Evolutionary conservation across 164 flowering plant species (phyloP).

Genomic region (Cinnamomum micranthum): DNA sequence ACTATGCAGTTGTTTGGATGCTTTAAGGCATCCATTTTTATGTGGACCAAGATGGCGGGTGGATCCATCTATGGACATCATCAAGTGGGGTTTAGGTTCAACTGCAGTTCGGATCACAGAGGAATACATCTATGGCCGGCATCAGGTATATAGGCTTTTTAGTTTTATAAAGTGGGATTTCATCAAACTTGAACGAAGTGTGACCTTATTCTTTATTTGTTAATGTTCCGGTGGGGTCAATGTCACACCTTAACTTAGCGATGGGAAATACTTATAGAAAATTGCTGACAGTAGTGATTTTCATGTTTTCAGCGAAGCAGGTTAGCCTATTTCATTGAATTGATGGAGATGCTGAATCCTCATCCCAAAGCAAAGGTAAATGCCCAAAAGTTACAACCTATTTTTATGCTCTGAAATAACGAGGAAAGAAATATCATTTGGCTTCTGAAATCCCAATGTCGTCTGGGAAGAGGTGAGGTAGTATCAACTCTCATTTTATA

Average conservation of each 20-base stretch:
- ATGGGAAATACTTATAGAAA: neutral
- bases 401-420: too few species aligned
- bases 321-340: conserved; percentile 76
- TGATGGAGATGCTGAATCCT: conserved; percentile 94
- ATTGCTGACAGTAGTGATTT: neutral
- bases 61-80: conserved; percentile 70
- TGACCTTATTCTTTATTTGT: neutral
- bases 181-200: neutral
- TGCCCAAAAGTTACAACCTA: neutral
- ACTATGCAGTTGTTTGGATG: conserved; percentile 75
- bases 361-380: conserved; percentile 68
- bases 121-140: conserved; percentile 85
- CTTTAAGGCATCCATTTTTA: conserved; percentile 89
- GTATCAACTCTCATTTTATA: too few species aligned
- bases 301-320: conserved; percentile 50
- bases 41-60: conserved; percentile 99
- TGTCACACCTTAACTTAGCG: neutral
- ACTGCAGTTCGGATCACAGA: conserved; percentile 86
- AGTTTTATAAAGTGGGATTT: too few species aligned
- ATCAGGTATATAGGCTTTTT: conserved; percentile 51
- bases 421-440: too few species aligned
- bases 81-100: conserved; percentile 97
- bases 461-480: too few species aligned
- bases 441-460: too few species aligned
- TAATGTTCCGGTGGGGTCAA: neutral